phyloP scores from a whole-genome alignment of 306 rosid species.

The Lithocarpus polystachyus region DNA sequence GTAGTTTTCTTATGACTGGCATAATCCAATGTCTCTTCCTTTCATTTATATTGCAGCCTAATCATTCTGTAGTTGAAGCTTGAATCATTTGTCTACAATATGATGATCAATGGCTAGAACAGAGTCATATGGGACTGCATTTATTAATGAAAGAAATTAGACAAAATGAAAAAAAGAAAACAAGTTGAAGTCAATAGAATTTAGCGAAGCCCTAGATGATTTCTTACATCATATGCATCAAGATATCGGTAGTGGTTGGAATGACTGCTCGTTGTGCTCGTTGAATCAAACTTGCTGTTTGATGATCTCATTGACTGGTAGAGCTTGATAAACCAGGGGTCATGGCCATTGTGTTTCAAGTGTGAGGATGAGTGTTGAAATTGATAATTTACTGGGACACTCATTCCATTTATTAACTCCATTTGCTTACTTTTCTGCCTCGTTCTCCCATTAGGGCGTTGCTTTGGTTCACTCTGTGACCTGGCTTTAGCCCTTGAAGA shows the following conservation, averaged over 20 bases:
- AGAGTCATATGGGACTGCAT: slow-evolving; percentile 29
- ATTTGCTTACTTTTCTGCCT: slow-evolving; percentile 38
- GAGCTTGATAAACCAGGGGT: slow-evolving; percentile 51
- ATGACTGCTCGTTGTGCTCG: slow-evolving; percentile 20
- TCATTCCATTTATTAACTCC: slow-evolving; percentile 22
- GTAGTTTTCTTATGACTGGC: neutral
- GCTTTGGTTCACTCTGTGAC: slow-evolving; percentile 85
- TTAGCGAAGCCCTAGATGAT: neutral
- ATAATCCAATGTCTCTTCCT: neutral
- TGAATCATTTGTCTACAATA: neutral
- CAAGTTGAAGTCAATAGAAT: neutral
- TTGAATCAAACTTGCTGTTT: slow-evolving; percentile 28
- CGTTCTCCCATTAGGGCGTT: slow-evolving; percentile 46
- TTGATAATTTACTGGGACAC: slow-evolving; percentile 32
- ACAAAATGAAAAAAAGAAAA: neutral
- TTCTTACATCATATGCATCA: slow-evolving; percentile 28
- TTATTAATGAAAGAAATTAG: slow-evolving; percentile 1
- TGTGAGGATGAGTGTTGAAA: slow-evolving; percentile 30
- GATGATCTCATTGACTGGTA: slow-evolving; percentile 28
- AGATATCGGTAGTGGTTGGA: slow-evolving; percentile 24
- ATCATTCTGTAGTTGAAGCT: neutral
- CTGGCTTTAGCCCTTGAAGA: slow-evolving; percentile 75
- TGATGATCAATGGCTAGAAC: slow-evolving; percentile 17
- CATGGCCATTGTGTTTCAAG: slow-evolving; percentile 32
- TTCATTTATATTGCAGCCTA: neutral